Evolutionary conservation across 371 early-diverging fungal genomes (phyloP).

Genomic region (Circinella umbellata): DNA sequence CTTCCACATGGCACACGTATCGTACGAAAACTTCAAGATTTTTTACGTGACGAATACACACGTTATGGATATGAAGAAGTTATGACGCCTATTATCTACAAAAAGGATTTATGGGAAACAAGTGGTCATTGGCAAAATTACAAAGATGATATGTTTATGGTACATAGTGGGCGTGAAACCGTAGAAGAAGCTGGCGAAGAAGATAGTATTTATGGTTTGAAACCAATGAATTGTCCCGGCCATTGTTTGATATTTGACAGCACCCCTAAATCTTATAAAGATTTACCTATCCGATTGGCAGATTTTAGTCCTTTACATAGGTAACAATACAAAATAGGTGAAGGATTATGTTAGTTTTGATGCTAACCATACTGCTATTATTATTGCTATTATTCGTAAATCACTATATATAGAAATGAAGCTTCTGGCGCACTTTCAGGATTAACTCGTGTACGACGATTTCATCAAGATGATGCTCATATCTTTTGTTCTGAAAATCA

Average conservation of each 20-base stretch:
- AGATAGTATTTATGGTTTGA: conserved; percentile 81
- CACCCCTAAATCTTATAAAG: conserved; percentile 85
- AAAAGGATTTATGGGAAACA: conserved; percentile 93
- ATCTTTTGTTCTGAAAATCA: conserved; percentile 90
- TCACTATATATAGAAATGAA: conserved; percentile 71
- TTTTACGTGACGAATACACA: conserved; percentile 77
- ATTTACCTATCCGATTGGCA: conserved; percentile 91
- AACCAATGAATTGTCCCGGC: conserved; percentile 99
- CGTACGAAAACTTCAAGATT: conserved; percentile 77
- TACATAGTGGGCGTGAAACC: conserved; percentile 53
- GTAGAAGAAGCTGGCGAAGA: conserved; percentile 44
- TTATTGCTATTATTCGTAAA: neutral
- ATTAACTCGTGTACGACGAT: conserved; percentile 91
- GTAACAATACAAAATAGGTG: conserved; percentile 27
- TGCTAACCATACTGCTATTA: too few species aligned
- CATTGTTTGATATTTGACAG: conserved; percentile 94
- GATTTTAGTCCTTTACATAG: conserved; percentile 96
- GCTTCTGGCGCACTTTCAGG: conserved; percentile 93
- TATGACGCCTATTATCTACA: conserved; percentile 95
- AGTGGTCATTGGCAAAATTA: conserved; percentile 98
- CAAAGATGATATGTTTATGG: conserved; percentile 73
- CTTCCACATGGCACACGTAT: conserved; percentile 94
- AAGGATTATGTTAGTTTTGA: too few species aligned
- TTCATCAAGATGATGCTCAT: conserved; percentile 99
- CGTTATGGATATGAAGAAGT: conserved; percentile 95